phyloP scores from a whole-genome alignment of 179 eudicot genomes.

The Spinacia oleracea region DNA sequence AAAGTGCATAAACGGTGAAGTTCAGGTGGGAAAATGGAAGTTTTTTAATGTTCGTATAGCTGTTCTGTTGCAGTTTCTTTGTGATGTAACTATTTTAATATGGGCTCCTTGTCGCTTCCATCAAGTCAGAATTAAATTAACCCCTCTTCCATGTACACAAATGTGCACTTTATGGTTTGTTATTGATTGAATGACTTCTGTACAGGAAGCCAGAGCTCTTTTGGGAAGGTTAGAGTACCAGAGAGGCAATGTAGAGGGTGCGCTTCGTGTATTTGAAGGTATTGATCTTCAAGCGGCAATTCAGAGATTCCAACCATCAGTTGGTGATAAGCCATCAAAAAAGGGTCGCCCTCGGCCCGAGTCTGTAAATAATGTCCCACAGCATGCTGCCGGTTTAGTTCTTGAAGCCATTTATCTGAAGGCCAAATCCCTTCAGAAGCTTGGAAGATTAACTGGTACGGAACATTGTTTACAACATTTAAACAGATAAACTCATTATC shows the following conservation, averaged over 20 bases:
- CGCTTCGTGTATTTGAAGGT: constrained; percentile 55
- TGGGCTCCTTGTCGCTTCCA: neutral
- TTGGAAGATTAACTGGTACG: constrained; percentile 47
- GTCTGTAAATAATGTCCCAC: constrained; percentile 36
- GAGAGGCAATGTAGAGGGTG: constrained; percentile 52
- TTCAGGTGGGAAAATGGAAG: neutral
- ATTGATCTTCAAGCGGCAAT: constrained; percentile 51
- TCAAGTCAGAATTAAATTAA: neutral
- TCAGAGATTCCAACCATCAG: constrained; percentile 44
- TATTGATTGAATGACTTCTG: constrained; percentile 10
- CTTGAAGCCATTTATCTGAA: constrained; percentile 50
- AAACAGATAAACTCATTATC: neutral
- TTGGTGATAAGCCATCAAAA: constrained; percentile 35
- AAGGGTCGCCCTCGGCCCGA: constrained; percentile 38
- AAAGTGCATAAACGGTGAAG: neutral
- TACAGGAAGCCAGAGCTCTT: constrained; percentile 54
- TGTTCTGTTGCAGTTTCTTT: neutral
- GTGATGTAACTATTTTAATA: neutral
- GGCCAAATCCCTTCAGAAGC: constrained; percentile 56
- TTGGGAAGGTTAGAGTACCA: constrained; percentile 49
- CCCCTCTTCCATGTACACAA: neutral
- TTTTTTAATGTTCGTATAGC: neutral
- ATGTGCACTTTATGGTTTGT: constrained; percentile 7
- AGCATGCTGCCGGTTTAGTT: constrained; percentile 45
- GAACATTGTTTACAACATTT: neutral